A percentile compares a stretch with the other conserved stretches of the same genome.
These are phyloP conservation scores for Euphrasia arctica DNA, from an alignment of 305 asterid species.

Conservation along the genomic window DNA sequence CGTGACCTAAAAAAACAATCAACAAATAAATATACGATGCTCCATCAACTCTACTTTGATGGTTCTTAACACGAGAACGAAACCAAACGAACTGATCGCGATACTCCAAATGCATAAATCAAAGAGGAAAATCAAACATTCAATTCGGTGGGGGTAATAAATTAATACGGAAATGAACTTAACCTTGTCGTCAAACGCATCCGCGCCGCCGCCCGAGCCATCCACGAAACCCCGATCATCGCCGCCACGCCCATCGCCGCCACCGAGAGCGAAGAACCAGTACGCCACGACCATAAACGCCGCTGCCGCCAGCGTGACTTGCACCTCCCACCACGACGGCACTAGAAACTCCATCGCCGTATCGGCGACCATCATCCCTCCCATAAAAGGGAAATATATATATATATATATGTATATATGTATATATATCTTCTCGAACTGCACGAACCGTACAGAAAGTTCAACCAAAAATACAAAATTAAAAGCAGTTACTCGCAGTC, in stretches of 20 bases:
- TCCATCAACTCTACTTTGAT: constrained; percentile 20
- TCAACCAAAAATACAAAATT: constrained; percentile 15
- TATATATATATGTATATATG: too few species aligned
- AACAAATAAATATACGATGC: not conserved
- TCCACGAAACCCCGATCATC: constrained; percentile 47
- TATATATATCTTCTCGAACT: constrained; percentile 11
- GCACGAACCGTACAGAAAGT: constrained; percentile 19
- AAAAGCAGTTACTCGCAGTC: constrained; percentile 23
- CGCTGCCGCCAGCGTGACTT: constrained; percentile 73
- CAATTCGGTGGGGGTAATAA: constrained; percentile 6
- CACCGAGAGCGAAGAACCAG: constrained; percentile 56
- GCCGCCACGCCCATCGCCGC: constrained; percentile 38
- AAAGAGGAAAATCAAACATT: constrained; percentile 11
- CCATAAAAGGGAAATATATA: not conserved
- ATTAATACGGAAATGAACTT: constrained; percentile 38
- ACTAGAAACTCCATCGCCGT: constrained; percentile 56
- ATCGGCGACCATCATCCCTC: constrained; percentile 40
- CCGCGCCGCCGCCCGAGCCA: constrained; percentile 30
- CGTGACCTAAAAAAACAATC: constrained; percentile 8
- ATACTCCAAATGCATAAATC: constrained; percentile 19
- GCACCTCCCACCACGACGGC: constrained; percentile 98
- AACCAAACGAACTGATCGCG: constrained; percentile 23
- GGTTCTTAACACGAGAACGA: constrained; percentile 10
- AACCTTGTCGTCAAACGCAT: constrained; percentile 47
- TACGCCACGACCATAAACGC: constrained; percentile 62